Evolutionary conservation across 1,284 basidiomycete species (phyloP), one percentile per base, ranked within the genome.

Genomic region (Marasmius tenuissimus): DNA sequence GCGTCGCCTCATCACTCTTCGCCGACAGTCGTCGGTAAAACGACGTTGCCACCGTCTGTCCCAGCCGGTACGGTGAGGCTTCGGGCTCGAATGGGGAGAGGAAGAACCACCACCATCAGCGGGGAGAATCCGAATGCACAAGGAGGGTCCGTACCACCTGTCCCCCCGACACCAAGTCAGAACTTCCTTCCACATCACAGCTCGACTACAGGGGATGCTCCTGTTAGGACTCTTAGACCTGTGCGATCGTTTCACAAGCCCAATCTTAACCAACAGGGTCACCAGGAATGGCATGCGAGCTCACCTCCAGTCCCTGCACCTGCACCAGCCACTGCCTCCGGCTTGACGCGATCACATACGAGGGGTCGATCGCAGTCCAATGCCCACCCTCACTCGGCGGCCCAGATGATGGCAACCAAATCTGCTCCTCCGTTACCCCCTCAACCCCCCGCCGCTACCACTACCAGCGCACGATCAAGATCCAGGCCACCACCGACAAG

Each of bases 321-420:
- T 4, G 20, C 16, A 18, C 16, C 45, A 5, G 45, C 7, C 8
- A 47, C 45, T 47, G n/a, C 45, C 45, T 8, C 40, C 20, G 34
- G 71, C 73, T 18, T 67, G 68, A 59, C 16, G 11, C 52, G 37
- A 11, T 37, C 52, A 54, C 27, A 54, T 37, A 18, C 37, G 34
- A 6, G 34, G 18, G 9, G 33, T 16, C 34, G 34, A 20, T 37
- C n/a, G 10, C 37, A 34, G 34, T n/a, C 16, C 34, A 34, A 34
- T 37, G 52, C 50, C 14, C 16, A 16, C 34, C 11, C 18, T 22
- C 27, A 54, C 14, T 2, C 34, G 9, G 9, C 48, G 27, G 27
- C 34, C 11, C 33, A 33, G 20, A 9, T 38, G 20, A 9, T n/a
- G n/a, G 35, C 34, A 35, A 38, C 34, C 34, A 35, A 12, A 18